Evolutionary conservation across 768 basidiomycete genomes (phyloP), one percentile per base, ranked within the genome.

Genomic region (Xanthoconium purpureum): DNA sequence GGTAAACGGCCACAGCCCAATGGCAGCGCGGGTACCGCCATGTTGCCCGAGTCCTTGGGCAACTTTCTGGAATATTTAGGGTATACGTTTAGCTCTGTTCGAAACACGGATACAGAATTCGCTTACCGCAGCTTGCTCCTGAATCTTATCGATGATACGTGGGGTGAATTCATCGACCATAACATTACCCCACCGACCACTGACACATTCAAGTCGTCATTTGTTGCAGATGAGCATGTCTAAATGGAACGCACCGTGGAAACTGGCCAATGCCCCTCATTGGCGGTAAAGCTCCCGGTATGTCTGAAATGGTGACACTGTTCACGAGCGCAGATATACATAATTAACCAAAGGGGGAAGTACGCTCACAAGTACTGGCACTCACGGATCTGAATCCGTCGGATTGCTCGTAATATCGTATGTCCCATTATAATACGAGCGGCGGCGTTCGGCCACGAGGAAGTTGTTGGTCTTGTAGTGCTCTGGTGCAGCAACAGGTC

Each of bases 161-260:
- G 28, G 30, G 30, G 54, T 64, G 38, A 50, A 64, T n/a, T 62
- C 35, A 29, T 61, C 53, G 32, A 57, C 59, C 52, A 61, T 46
- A 2, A 64, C 60, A 3, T 55, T 64, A 1, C 63, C 63, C 58
- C 63, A 64, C 12, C 60, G 61, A 29, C 61, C 61, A 20, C 60
- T 61, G 32, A n/a, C 17, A n/a, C 11, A 32, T 7, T 36, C 17
- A 24, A 24, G 24, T 10, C 11, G 42, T 36, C 43, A 33, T 24
- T 47, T 24, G 18, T 12, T 18, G 30, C 14, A n/a, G 28, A 40
- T n/a, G 15, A 40, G 45, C 7, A 15, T 35, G 18, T 2, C 3
- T 3, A 12, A 15, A 28, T 9, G 24, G 8, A 20, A 28, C 56
- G 3, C 18, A 56, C 56, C 54, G 56, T 32, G 56, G 54, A 18